Conservation (phyloP, 352 stramenopile genomes). For the Achlya hypogyna region DNA sequence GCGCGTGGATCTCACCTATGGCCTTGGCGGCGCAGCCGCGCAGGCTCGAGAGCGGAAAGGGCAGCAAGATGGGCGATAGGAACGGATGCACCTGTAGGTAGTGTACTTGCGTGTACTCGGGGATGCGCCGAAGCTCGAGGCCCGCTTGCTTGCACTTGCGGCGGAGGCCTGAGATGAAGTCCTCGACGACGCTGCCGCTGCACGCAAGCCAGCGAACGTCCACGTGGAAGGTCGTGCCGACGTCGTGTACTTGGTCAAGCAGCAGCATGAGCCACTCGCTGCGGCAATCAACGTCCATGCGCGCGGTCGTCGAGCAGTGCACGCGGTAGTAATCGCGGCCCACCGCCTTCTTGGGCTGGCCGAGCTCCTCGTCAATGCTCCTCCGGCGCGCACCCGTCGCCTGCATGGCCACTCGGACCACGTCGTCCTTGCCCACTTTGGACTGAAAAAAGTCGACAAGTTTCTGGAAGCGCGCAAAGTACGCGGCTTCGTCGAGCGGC, state of each 20-base stretch:
- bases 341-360: background rate
- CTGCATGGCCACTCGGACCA: constrained; percentile 37
- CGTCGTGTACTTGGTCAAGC: constrained; percentile 49
- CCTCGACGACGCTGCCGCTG: constrained; percentile 58
- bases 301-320: constrained; percentile 25
- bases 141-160: constrained; percentile 56
- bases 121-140: constrained; percentile 59
- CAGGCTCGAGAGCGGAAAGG: constrained; percentile 18
- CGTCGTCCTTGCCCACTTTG: constrained; percentile 40
- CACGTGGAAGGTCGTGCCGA: constrained; percentile 51
- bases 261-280: constrained; percentile 69
- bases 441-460: constrained; percentile 60
- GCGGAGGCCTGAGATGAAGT: constrained; percentile 55
- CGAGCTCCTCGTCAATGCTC: background rate
- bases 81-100: constrained; percentile 67
- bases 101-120: constrained; percentile 61
- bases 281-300: constrained; percentile 37
- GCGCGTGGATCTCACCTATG: constrained; percentile 24
- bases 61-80: constrained; percentile 54
- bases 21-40: constrained; percentile 23
- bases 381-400: background rate
- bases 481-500: constrained; percentile 23
- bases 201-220: constrained; percentile 74
- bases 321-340: constrained; percentile 11
- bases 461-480: constrained; percentile 35